Evolutionary conservation across 108 stramenopile species (phyloP).

Genomic region (Cyclotella distinguenda): DNA sequence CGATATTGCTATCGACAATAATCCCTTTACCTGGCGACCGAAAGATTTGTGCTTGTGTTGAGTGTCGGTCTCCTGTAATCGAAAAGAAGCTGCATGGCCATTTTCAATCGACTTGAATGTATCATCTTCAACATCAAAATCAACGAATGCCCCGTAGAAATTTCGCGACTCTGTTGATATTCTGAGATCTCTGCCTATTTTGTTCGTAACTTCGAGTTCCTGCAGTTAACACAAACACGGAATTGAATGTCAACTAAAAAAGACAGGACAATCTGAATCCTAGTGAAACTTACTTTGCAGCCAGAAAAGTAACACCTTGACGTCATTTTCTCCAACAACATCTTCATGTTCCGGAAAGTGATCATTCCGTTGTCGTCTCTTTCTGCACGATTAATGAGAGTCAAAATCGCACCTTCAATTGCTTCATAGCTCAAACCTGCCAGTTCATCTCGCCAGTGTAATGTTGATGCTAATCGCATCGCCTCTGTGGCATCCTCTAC

Average conservation of each 20-base stretch:
- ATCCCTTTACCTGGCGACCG: conserved; percentile 2
- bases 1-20: background rate
- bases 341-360: background rate
- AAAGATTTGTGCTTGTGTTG: background rate
- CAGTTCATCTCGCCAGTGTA: conserved; percentile 15
- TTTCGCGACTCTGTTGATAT: background rate
- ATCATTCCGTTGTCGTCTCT: conserved; percentile 6
- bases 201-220: conserved; percentile 14
- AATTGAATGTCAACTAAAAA: no score
- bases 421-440: background rate
- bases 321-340: background rate
- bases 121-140: background rate
- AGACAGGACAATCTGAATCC: no score
- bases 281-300: no score
- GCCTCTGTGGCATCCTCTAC: background rate
- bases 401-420: background rate
- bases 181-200: conserved; percentile 1
- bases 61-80: background rate
- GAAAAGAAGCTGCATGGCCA: conserved; percentile 1
- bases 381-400: conserved; percentile 1
- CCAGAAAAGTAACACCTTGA: conserved; percentile 20
- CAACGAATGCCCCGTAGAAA: background rate
- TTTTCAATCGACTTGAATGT: background rate
- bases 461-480: background rate
- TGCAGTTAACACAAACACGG: no score